Evolutionary conservation across 768 basidiomycete genomes (phyloP), one percentile per base, ranked within the genome.

Genomic region (Tubosaeta sp.): DNA sequence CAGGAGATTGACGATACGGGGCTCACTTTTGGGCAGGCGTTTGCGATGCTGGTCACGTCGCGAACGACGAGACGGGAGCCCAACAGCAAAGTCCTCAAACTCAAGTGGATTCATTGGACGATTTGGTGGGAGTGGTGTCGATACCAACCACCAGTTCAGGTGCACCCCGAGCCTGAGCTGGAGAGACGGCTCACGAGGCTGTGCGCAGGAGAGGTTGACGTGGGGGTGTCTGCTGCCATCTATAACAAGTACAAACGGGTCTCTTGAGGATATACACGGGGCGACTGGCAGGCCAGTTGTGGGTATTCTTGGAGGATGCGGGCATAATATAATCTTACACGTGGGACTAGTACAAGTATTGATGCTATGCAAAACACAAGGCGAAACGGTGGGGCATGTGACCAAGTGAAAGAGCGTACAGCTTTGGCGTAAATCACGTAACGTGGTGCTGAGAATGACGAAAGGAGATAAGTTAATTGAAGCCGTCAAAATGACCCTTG

Each of bases 401-500:
- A 10, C 19, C 36, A 38, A 38, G 51, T 53, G 44, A 49, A 46
- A 34, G 50, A 46, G 29, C 8, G 49, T 9, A 59, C 22, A 44
- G 42, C 52, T 22, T 48, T 38, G 42, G 30, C 30, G 29, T 39
- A 35, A 44, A 44, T 41, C 35, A 39, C 53, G 58, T 44, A 41
- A 56, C 7, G 42, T 29, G 34, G 31, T 27, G 27, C 27, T 27
- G 27, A 9, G 27, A 27, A 27, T 27, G 27, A 27, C 27, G 27
- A 27, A 27, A 27, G n/a, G 27, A 27, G 31, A 47, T 50, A 46
- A 49, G 34, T 78, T 70, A 90, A 63, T 89, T 87, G 76, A 93
- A 93, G 44, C 90, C 86, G 63, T 93, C 90, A 59, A 92, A 93
- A 60, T 93, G 90, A 9, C 90, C 90, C 74, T 89, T 93, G 59